Evolutionary conservation across 306 rosid genomes (phyloP), one percentile per base, ranked within the genome.

Genomic region (Cajanus cajan): DNA sequence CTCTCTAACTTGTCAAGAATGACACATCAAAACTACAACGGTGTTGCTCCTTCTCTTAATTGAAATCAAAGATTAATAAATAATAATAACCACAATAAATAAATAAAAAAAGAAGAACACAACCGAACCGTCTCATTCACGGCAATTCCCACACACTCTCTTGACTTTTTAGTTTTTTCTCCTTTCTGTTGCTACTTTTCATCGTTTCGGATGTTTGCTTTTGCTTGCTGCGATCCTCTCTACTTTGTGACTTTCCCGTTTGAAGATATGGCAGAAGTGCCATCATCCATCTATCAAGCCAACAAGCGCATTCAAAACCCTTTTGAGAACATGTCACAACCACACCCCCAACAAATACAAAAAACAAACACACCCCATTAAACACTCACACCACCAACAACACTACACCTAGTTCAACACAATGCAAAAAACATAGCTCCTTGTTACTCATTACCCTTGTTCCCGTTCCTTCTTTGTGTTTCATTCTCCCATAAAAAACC

Each of bases 101-200:
- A 45, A 80, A 61, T 0, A 14, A 13, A 61, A 19, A 12, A 14
- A 19, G 13, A 28, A 68, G 55, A 69, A 40, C 51, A 70, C 78
- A 71, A 65, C 64, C 69, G 93, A 92, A 74, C 72, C 68, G 94
- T 90, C 92, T 45, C 43, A 88, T 67, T 92, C 97, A 85, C 82
- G 81, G 77, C 91, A 90, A 90, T 90, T 87, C 88, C 92, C 90
- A 84, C 89, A 86, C 64, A 84, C 61, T 70, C 90, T 45, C 84
- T 82, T 85, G 89, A 91, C 97, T 88, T 87, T 78, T 36, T 66
- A 55, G 54, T 36, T 10, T 37, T 66, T 73, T 73, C 75, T 78
- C 51, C 83, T 78, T 80, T 84, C 80, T 80, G 67, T 79, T 78
- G 54, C 65, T 85, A 65, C 82, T 85, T 80, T 86, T 86, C 78